A percentile compares a stretch with the other conserved stretches of the same genome.
These are phyloP conservation scores for Boletus edulis DNA, from an alignment of 768 basidiomycete genomes.

Conservation along the genomic window DNA sequence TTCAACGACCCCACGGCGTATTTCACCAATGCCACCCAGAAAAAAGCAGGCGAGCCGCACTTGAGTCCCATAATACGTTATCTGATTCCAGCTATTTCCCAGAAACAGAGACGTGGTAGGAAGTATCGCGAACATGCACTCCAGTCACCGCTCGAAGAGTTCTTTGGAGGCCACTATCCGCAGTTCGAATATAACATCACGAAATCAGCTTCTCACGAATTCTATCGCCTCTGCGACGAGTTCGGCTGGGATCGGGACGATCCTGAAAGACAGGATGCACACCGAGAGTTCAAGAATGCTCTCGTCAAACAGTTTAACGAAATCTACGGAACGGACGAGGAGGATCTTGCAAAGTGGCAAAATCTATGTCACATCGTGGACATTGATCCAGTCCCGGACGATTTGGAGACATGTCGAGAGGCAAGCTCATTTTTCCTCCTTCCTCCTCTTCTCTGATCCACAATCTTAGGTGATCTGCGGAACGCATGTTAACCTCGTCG, in stretches of 20 bases:
- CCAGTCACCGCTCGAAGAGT: not conserved
- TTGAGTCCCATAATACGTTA: no score
- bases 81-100: no score
- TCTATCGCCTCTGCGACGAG: constrained; percentile 17
- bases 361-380: constrained; percentile 2
- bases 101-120: not conserved
- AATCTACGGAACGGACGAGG: constrained; percentile 11
- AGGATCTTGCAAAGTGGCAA: constrained; percentile 5
- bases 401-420: constrained; percentile 5
- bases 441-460: not conserved
- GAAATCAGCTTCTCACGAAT: constrained; percentile 9
- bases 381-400: constrained; percentile 7
- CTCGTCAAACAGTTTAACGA: constrained; percentile 16
- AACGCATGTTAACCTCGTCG: constrained; percentile 14
- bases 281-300: constrained; percentile 5
- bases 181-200: constrained; percentile 5
- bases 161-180: not conserved
- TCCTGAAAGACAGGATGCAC: not conserved
- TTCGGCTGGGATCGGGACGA: not conserved
- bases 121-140: not conserved
- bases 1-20: not conserved
- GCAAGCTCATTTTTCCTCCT: not conserved
- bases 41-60: not conserved
- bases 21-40: not conserved
- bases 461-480: not conserved